Evolutionary conservation across 2,329 filamentous ascomycete genomes (phyloP).

Genomic region (Penicillium crustosum): DNA sequence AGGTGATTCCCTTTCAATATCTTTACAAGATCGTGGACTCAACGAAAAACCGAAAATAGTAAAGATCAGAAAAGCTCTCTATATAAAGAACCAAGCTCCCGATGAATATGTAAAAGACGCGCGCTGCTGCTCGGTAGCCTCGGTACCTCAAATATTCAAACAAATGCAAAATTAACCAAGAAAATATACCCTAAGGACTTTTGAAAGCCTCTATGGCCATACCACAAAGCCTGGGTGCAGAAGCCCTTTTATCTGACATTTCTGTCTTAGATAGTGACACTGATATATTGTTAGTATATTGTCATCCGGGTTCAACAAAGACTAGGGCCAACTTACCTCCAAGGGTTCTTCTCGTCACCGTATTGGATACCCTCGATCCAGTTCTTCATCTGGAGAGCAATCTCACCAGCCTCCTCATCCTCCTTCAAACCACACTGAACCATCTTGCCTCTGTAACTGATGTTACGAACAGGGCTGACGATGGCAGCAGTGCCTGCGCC

Average conservation of each 20-base stretch:
- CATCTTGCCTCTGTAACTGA: conserved; percentile 80
- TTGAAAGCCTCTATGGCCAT: neutral
- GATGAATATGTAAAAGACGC: conserved; percentile 6
- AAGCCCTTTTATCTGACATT: neutral
- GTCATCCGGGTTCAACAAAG: neutral
- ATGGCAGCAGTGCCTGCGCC: conserved; percentile 92
- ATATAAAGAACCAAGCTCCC: neutral
- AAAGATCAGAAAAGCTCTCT: neutral
- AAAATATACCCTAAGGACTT: neutral
- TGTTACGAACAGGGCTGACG: conserved; percentile 83
- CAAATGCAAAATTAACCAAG: conserved; percentile 5
- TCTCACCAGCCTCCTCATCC: conserved; percentile 80
- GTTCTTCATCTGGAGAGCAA: conserved; percentile 83
- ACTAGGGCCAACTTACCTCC: conserved; percentile 64
- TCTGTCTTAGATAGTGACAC: conserved; percentile 22
- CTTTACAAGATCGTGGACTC: neutral
- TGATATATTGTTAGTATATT: neutral
- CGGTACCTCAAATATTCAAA: neutral
- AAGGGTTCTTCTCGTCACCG: conserved; percentile 85
- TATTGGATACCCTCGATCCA: conserved; percentile 98
- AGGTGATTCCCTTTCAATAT: neutral
- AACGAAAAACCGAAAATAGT: neutral
- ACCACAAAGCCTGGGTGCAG: neutral
- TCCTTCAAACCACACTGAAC: conserved; percentile 81
- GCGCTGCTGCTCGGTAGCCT: neutral